phyloP scores from a whole-genome alignment of 257 asterid species.

The Solanum appendiculatum region DNA sequence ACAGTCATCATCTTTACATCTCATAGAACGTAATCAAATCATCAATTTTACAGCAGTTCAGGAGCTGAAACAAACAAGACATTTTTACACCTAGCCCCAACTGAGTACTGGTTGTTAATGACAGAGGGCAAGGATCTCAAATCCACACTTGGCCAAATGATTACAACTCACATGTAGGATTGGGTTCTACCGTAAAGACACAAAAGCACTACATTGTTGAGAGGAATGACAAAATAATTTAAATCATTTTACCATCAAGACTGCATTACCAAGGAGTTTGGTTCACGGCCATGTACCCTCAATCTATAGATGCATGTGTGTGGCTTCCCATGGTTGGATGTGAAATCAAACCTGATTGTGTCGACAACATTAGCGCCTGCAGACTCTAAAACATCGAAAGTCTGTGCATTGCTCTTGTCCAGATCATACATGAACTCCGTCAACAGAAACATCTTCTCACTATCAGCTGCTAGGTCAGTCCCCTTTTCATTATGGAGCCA shows the following conservation, averaged over 20 bases:
- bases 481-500: conserved; percentile 41
- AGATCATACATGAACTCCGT: conserved; percentile 72
- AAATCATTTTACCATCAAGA: background rate
- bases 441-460: conserved; percentile 35
- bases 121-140: background rate
- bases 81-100: background rate
- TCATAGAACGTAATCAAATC: background rate
- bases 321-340: conserved; percentile 74
- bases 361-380: conserved; percentile 37
- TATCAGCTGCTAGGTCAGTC: conserved; percentile 12
- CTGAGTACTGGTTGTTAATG: background rate
- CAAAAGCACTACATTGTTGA: background rate
- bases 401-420: conserved; percentile 64
- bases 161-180: background rate
- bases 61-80: background rate
- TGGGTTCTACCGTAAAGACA: background rate
- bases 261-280: conserved; percentile 24
- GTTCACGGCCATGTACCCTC: conserved; percentile 78
- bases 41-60: background rate
- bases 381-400: conserved; percentile 47
- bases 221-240: background rate
- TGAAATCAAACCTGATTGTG: conserved; percentile 60
- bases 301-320: conserved; percentile 87
- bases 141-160: background rate
- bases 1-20: background rate